Conservation (phyloP, 768 basidiomycete species). For the Lentinula sp. region DNA sequence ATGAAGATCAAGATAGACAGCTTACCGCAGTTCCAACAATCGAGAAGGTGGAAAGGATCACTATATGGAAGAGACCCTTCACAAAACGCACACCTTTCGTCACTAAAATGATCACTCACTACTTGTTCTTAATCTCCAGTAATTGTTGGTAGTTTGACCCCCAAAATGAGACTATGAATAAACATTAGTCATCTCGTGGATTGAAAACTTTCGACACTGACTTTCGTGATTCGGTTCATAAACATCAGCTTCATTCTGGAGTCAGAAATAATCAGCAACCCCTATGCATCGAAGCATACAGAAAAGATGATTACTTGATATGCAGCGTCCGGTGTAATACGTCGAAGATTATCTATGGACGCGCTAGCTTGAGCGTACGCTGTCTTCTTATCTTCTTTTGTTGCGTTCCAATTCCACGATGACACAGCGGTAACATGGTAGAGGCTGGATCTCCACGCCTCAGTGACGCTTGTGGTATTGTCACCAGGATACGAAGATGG, state of each 20-base stretch:
- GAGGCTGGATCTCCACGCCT: conserved; percentile 28
- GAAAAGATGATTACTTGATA: conserved; percentile 27
- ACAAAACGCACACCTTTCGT: not conserved
- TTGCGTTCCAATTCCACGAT: conserved; percentile 42
- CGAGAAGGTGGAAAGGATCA: conserved; percentile 19
- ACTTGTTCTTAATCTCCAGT: conserved; percentile 20
- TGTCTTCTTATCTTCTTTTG: conserved; percentile 24
- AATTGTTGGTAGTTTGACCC: conserved; percentile 18
- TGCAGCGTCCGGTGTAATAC: conserved; percentile 37
- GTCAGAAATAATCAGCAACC: not conserved
- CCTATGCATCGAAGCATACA: not conserved
- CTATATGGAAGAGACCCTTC: conserved; percentile 3
- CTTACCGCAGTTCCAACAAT: conserved; percentile 23
- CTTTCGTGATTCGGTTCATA: conserved; percentile 22
- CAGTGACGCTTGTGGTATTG: conserved; percentile 29
- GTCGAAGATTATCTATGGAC: conserved; percentile 34
- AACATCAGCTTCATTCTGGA: conserved; percentile 23
- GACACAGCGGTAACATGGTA: conserved; percentile 40
- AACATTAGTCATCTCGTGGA: not conserved
- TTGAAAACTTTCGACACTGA: not conserved
- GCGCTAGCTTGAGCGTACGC: conserved; percentile 26
- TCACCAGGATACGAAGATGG: conserved; percentile 28
- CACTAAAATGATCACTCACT: conserved; percentile 12
- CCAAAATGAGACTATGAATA: conserved; percentile 18
- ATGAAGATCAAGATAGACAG: not conserved